Evolutionary conservation across 2,329 filamentous ascomycete species (phyloP).

Genomic region (Beauveria sp.): DNA sequence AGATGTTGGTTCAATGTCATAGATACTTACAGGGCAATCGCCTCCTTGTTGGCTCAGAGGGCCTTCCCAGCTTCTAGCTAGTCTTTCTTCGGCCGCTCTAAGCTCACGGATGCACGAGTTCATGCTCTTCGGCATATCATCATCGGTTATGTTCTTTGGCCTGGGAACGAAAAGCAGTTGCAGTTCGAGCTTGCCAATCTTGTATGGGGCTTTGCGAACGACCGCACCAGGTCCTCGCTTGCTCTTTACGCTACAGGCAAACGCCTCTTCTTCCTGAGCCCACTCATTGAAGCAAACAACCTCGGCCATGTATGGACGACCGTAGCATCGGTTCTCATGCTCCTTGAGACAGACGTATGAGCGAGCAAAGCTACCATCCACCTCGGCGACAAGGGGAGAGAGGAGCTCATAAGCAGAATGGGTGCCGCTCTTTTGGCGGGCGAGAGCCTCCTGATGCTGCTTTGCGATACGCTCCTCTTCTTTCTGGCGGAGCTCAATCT

Average conservation of each 20-base stretch:
- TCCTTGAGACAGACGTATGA: slow-evolving; percentile 92
- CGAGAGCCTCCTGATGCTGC: slow-evolving; percentile 55
- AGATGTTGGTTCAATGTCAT: not conserved
- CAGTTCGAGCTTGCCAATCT: slow-evolving; percentile 87
- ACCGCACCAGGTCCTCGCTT: slow-evolving; percentile 69
- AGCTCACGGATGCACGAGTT: slow-evolving; percentile 91
- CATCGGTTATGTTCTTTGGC: slow-evolving; percentile 76
- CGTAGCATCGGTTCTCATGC: slow-evolving; percentile 81
- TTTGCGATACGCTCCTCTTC: slow-evolving; percentile 67
- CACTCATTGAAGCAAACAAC: slow-evolving; percentile 98
- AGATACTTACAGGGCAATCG: slow-evolving; percentile 78
- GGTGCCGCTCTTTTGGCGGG: slow-evolving; percentile 53
- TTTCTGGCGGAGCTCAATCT: slow-evolving; percentile 75
- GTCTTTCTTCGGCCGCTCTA: slow-evolving; percentile 76
- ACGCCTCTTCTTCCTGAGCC: slow-evolving; percentile 77
- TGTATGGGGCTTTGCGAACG: slow-evolving; percentile 85
- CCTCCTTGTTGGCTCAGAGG: slow-evolving; percentile 93
- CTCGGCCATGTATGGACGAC: slow-evolving; percentile 79
- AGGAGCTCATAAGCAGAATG: slow-evolving; percentile 80
- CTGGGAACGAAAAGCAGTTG: slow-evolving; percentile 93
- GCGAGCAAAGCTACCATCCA: slow-evolving; percentile 85
- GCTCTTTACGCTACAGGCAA: slow-evolving; percentile 84
- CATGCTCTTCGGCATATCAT: slow-evolving; percentile 99
- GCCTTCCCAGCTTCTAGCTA: slow-evolving; percentile 75
- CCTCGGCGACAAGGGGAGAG: slow-evolving; percentile 72